phyloP scores from a whole-genome alignment of 768 basidiomycete species.

The Rhodotorula paludigena region DNA sequence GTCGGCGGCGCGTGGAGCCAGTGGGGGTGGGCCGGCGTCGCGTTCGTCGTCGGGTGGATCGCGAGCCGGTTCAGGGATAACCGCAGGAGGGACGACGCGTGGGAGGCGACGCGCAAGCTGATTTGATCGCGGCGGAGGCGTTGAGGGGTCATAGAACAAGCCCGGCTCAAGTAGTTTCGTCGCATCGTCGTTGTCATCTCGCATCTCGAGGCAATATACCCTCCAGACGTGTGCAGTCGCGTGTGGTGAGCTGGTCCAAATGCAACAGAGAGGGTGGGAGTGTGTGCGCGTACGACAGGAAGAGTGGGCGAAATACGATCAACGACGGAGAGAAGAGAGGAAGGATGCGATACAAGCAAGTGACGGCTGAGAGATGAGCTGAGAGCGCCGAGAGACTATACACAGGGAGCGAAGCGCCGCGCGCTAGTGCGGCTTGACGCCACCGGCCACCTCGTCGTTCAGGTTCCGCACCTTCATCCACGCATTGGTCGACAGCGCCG shows the following conservation, averaged over 20 bases:
- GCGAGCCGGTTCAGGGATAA: constrained; percentile 15
- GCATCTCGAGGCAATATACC: too few species aligned
- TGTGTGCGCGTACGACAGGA: too few species aligned
- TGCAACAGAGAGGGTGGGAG: too few species aligned
- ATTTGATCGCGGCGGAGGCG: constrained; percentile 5
- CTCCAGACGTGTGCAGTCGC: too few species aligned
- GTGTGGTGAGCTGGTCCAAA: too few species aligned
- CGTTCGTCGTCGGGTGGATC: background rate
- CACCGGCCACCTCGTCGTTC: too few species aligned
- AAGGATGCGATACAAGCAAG: background rate
- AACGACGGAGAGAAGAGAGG: background rate
- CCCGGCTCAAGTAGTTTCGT: too few species aligned
- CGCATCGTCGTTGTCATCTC: too few species aligned
- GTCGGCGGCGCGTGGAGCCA: background rate
- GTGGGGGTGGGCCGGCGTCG: background rate
- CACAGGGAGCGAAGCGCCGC: background rate
- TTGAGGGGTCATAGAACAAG: too few species aligned
- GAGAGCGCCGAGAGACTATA: background rate
- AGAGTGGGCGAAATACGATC: too few species aligned
- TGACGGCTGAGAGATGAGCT: background rate
- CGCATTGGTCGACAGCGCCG: constrained; percentile 75
- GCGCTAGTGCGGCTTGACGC: too few species aligned
- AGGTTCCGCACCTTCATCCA: constrained; percentile 49
- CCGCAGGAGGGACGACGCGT: constrained; percentile 8
- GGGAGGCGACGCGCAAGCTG: constrained; percentile 34